Evolutionary conservation across 257 asterid genomes (phyloP).

Genomic region (Solanum paucissectum): DNA sequence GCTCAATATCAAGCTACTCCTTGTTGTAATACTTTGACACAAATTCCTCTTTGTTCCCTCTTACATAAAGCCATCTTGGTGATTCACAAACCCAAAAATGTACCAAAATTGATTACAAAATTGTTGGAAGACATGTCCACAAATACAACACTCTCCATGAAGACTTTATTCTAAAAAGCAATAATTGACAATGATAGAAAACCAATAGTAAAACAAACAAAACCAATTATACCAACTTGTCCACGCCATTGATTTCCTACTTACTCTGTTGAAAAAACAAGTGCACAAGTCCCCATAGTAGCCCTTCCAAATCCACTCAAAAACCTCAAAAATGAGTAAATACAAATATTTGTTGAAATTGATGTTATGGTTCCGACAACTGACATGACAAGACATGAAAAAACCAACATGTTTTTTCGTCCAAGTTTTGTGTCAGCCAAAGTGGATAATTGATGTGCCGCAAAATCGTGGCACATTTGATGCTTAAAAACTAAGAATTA

Average conservation of each 20-base stretch:
- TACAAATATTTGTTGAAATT: conserved; percentile 37
- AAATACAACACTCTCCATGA: conserved; percentile 63
- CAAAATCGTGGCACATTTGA: too few species aligned
- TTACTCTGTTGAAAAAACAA: conserved; percentile 48
- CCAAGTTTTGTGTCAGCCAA: conserved; percentile 59
- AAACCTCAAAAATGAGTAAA: conserved; percentile 30
- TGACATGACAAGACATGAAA: conserved; percentile 42
- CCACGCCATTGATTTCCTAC: conserved; percentile 65
- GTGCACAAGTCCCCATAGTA: conserved; percentile 41
- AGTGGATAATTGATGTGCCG: conserved; percentile 12
- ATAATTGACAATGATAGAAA: conserved; percentile 45
- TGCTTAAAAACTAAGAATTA: too few species aligned
- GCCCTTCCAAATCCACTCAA: conserved; percentile 51
- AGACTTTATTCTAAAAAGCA: conserved; percentile 17
- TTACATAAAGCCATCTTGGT: conserved; percentile 63
- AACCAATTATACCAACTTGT: conserved; percentile 40
- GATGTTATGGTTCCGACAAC: conserved; percentile 29
- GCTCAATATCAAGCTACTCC: conserved; percentile 28
- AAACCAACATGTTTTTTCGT: conserved; percentile 37
- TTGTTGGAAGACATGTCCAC: conserved; percentile 43
- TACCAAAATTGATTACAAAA: conserved; percentile 21
- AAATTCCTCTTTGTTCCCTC: conserved; percentile 43
- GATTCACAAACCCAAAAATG: conserved; percentile 35
- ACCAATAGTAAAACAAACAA: conserved; percentile 43
- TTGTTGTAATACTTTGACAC: conserved; percentile 24